A percentile compares a stretch with the other conserved stretches of the same genome.
Evolutionary conservation across 108 stramenopile genomes (phyloP).

Genomic region (Skeletonema menzelii): DNA sequence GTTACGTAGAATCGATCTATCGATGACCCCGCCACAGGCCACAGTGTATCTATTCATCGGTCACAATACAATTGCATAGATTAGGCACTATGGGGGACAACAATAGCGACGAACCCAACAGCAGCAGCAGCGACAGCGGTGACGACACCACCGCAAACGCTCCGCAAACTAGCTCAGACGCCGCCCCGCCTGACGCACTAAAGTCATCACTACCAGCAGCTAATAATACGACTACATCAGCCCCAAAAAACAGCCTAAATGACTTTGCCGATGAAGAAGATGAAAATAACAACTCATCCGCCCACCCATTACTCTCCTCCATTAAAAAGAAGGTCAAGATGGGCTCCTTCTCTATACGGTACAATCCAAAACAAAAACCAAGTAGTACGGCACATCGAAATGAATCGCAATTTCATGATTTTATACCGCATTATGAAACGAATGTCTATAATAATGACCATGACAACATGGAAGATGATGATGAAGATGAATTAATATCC

Average conservation of each 20-base stretch:
- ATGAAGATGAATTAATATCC: conserved; percentile 3
- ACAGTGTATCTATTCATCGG: no score
- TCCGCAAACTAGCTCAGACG: neutral
- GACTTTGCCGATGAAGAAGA: neutral
- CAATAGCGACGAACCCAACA: neutral
- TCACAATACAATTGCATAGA: no score
- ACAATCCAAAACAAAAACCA: conserved; percentile 6
- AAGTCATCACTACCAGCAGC: neutral
- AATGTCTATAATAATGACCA: neutral
- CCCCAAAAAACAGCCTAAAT: neutral
- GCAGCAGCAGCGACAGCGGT: neutral
- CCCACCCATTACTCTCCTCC: conserved; percentile 9
- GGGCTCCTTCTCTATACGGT: conserved; percentile 28
- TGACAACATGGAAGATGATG: neutral
- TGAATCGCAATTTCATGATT: neutral
- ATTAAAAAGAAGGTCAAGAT: conserved; percentile 17
- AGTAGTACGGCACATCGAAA: neutral
- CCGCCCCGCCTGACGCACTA: neutral
- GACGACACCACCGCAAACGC: neutral
- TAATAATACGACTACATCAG: neutral
- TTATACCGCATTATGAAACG: neutral
- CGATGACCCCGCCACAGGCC: no score
- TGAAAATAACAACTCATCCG: conserved; percentile 2
- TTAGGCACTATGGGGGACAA: conserved; percentile 3
- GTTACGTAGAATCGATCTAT: no score